Evolutionary conservation across 345 rosid genomes (phyloP).

Genomic region (Eucalyptus lansdowneana): DNA sequence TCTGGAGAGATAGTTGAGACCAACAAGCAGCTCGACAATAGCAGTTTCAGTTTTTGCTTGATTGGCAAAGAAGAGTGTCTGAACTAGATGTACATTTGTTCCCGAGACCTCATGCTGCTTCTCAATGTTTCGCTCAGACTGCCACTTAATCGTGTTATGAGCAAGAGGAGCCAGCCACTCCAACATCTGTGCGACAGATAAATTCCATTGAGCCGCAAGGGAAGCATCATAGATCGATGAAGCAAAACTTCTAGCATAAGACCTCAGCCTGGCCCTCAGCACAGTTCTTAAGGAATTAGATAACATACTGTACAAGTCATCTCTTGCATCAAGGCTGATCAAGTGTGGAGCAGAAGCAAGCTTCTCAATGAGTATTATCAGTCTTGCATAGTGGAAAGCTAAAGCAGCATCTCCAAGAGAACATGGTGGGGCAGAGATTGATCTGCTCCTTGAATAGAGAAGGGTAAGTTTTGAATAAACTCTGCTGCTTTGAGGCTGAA

Average conservation of each 20-base stretch:
- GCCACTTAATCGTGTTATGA: constrained; percentile 47
- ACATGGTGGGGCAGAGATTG: constrained; percentile 23
- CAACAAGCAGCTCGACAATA: constrained; percentile 47
- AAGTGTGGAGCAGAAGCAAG: constrained; percentile 30
- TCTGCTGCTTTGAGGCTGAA: constrained; percentile 2
- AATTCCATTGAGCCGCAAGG: constrained; percentile 31
- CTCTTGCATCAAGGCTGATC: constrained; percentile 30
- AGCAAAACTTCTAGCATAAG: constrained; percentile 8
- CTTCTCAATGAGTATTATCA: constrained; percentile 42
- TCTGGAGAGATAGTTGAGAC: constrained; percentile 40
- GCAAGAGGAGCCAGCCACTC: constrained; percentile 60
- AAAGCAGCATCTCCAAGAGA: constrained; percentile 57
- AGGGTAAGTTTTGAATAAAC: constrained; percentile 19
- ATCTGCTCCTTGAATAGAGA: constrained; percentile 14
- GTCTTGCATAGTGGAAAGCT: constrained; percentile 45
- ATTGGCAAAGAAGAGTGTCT: constrained; percentile 50
- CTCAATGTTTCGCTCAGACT: constrained; percentile 43
- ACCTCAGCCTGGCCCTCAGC: constrained; percentile 27
- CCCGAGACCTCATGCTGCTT: constrained; percentile 25
- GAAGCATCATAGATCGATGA: constrained; percentile 28
- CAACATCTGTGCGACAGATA: constrained; percentile 17
- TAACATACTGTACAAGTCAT: constrained; percentile 46
- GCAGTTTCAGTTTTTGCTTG: constrained; percentile 54
- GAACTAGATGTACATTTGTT: constrained; percentile 40
- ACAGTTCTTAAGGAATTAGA: constrained; percentile 22